Evolutionary conservation across 352 stramenopile genomes (phyloP).

Genomic region (Phytopythium mirpurense): DNA sequence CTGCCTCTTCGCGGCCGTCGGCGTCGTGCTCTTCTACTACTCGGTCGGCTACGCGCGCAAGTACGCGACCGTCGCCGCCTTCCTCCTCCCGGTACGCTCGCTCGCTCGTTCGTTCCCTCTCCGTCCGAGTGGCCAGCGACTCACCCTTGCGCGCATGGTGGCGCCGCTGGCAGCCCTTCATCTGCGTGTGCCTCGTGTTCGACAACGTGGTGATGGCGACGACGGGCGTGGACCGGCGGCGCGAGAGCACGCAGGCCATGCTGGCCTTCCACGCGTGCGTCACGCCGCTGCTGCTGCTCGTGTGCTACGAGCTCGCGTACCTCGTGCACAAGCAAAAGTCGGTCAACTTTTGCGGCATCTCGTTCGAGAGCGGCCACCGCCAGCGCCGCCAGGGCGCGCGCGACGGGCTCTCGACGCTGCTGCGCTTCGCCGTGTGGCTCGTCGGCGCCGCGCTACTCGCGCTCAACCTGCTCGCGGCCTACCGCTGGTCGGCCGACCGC

Average conservation of each 20-base stretch:
- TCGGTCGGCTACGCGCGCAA: slow-evolving; percentile 70
- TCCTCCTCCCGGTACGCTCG: slow-evolving; percentile 61
- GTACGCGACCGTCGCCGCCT: slow-evolving; percentile 66
- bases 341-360: slow-evolving; percentile 89
- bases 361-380: slow-evolving; percentile 72
- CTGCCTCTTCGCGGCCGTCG: slow-evolving; percentile 57
- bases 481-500: slow-evolving; percentile 41
- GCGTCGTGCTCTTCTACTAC: slow-evolving; percentile 68
- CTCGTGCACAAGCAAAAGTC: slow-evolving; percentile 88
- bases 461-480: slow-evolving; percentile 69
- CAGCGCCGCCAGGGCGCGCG: slow-evolving; percentile 20
- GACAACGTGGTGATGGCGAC: slow-evolving; percentile 81
- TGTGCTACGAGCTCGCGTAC: slow-evolving; percentile 89
- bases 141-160: not conserved
- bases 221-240: slow-evolving; percentile 57
- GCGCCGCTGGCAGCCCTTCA: slow-evolving; percentile 75
- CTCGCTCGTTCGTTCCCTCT: slow-evolving; percentile 5
- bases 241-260: slow-evolving; percentile 57
- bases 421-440: slow-evolving; percentile 71
- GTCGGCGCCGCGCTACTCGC: slow-evolving; percentile 47
- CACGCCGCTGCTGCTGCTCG: slow-evolving; percentile 78
- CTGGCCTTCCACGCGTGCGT: slow-evolving; percentile 79
- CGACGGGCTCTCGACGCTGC: slow-evolving; percentile 46
- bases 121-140: too few species aligned
- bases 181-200: slow-evolving; percentile 73